A percentile compares a stretch with the other conserved stretches of the same genome.
Conservation (phyloP, 2,329 filamentous ascomycete genomes). For the Aspergillus sp. region DNA sequence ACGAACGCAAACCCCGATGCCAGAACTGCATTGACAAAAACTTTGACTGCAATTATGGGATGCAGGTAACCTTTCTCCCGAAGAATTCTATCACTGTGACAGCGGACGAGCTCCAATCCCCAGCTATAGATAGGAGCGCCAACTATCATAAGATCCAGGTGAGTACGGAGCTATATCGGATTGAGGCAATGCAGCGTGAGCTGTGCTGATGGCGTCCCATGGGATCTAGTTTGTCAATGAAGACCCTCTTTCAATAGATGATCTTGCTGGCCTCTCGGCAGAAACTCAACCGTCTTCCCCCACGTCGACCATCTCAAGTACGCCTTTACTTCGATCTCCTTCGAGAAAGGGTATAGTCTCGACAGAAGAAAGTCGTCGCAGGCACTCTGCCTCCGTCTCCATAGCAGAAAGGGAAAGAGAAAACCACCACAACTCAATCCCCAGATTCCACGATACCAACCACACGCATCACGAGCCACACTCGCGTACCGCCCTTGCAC, state of each 20-base stretch:
- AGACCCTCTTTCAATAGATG: slow-evolving; percentile 12
- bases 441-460: neutral
- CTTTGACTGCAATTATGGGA: slow-evolving; percentile 51
- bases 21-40: slow-evolving; percentile 49
- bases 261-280: neutral
- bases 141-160: slow-evolving; percentile 25
- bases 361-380: no score
- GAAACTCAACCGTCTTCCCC: neutral
- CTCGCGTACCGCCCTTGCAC: neutral
- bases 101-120: slow-evolving; percentile 11
- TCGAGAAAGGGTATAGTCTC: neutral
- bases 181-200: neutral
- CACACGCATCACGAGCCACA: neutral
- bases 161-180: neutral
- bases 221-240: slow-evolving; percentile 27
- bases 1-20: slow-evolving; percentile 53
- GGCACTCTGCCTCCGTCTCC: neutral
- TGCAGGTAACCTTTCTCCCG: slow-evolving; percentile 48
- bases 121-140: neutral
- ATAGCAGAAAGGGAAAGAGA: neutral
- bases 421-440: no score
- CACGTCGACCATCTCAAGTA: neutral
- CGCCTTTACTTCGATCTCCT: neutral
- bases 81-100: slow-evolving; percentile 49
- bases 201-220: neutral